Evolutionary conservation across 192 early-diverging fungal species (phyloP).

Genomic region (Linnemannia exigua): DNA sequence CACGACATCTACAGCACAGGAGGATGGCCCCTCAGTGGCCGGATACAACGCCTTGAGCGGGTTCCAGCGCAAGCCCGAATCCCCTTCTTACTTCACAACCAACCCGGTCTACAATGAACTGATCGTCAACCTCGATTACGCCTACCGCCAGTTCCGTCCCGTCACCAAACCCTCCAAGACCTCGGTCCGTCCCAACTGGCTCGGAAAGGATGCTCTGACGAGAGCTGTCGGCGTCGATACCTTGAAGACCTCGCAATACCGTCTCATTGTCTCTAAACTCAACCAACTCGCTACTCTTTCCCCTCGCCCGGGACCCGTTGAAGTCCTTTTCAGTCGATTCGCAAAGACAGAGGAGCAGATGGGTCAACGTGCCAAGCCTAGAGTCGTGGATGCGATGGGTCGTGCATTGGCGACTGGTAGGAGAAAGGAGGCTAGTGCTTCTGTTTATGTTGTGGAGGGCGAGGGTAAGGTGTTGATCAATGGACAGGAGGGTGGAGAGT

Average conservation of each 20-base stretch:
- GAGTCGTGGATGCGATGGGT: slow-evolving; percentile 76
- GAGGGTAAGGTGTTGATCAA: slow-evolving; percentile 84
- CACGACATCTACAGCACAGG: slow-evolving; percentile 13
- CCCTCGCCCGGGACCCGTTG: slow-evolving; percentile 53
- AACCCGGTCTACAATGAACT: slow-evolving; percentile 84
- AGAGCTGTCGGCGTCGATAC: slow-evolving; percentile 58
- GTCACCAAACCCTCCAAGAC: slow-evolving; percentile 29
- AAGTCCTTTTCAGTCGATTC: slow-evolving; percentile 42
- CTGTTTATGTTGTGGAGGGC: slow-evolving; percentile 80
- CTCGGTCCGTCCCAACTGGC: slow-evolving; percentile 49
- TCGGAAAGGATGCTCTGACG: slow-evolving; percentile 53
- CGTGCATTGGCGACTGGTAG: slow-evolving; percentile 81
- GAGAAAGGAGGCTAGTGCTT: slow-evolving; percentile 86
- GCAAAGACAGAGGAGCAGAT: slow-evolving; percentile 53
- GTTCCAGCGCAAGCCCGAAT: slow-evolving; percentile 66
- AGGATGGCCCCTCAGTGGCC: slow-evolving; percentile 11
- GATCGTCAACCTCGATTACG: slow-evolving; percentile 75
- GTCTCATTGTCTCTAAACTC: slow-evolving; percentile 63
- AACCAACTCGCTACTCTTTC: slow-evolving; percentile 60
- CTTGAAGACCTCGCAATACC: slow-evolving; percentile 68
- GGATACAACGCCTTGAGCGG: slow-evolving; percentile 37
- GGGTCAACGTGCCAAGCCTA: slow-evolving; percentile 51
- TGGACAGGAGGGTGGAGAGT: slow-evolving; percentile 76
- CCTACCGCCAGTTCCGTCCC: slow-evolving; percentile 57
- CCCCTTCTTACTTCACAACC: slow-evolving; percentile 91